phyloP scores from a whole-genome alignment of 164 flowering plant species.

The Brasenia schreberi region DNA sequence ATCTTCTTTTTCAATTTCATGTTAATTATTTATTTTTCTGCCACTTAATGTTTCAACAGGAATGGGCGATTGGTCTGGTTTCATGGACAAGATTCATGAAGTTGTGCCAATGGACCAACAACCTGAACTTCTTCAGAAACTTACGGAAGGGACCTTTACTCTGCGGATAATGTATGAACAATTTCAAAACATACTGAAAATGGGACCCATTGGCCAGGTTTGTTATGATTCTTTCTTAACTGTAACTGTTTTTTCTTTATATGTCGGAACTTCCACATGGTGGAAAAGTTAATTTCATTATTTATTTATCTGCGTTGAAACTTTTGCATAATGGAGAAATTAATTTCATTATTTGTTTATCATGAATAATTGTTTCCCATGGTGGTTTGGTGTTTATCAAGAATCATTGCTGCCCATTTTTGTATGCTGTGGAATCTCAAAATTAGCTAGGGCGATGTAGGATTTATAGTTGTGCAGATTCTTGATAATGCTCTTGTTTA shows the following conservation, averaged over 20 bases:
- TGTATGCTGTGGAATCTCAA: too few relatives aligned
- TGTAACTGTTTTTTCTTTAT: too few relatives aligned
- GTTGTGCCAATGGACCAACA: conserved; percentile 99
- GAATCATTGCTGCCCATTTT: too few relatives aligned
- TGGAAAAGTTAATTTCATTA: too few relatives aligned
- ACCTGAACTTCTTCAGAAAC: conserved; percentile 93
- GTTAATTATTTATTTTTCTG: neutral
- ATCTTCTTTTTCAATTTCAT: neutral
- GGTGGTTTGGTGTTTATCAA: too few relatives aligned
- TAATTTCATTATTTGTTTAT: too few relatives aligned
- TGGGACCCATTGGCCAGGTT: conserved; percentile 99
- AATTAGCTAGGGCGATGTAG: too few relatives aligned
- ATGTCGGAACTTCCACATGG: too few relatives aligned
- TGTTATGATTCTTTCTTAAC: neutral
- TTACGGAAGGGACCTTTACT: conserved; percentile 86
- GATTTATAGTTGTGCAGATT: too few relatives aligned
- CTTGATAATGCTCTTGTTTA: too few relatives aligned
- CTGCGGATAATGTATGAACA: conserved; percentile 94
- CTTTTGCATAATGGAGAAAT: too few relatives aligned
- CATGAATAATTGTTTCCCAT: neutral
- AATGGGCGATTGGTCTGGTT: conserved; percentile 99
- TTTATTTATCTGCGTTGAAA: too few relatives aligned
- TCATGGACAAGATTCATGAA: conserved; percentile 98
- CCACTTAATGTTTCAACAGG: conserved; percentile 27
- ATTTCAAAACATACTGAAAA: conserved; percentile 85